These are phyloP conservation scores for Sinapis alba DNA, from an alignment of 441 rosid species.

Conservation along the genomic window DNA sequence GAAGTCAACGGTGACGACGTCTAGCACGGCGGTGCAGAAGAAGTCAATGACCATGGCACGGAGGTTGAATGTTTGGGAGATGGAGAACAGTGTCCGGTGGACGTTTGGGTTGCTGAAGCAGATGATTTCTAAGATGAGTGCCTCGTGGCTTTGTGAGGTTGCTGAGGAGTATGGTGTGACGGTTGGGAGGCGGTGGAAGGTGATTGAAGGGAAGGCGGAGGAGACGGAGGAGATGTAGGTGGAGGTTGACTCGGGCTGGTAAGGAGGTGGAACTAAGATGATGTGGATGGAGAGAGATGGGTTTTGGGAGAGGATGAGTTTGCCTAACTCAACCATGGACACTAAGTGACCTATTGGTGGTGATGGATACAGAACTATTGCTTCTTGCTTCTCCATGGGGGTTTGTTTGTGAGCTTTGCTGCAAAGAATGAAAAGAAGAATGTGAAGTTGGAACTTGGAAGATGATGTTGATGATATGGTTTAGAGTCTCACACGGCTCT, in stretches of 20 bases:
- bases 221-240: slow-evolving; percentile 40
- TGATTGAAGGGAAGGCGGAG: slow-evolving; percentile 44
- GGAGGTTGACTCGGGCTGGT: slow-evolving; percentile 40
- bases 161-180: slow-evolving; percentile 29
- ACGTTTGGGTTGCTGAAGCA: slow-evolving; percentile 45
- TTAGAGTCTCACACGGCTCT: slow-evolving; percentile 1
- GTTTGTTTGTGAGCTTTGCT: neutral
- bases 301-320: slow-evolving; percentile 45
- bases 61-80: slow-evolving; percentile 25
- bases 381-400: slow-evolving; percentile 36
- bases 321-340: slow-evolving; percentile 58
- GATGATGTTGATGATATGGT: neutral
- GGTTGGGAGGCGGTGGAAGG: slow-evolving; percentile 48
- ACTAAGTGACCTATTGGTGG: slow-evolving; percentile 53
- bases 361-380: slow-evolving; percentile 56
- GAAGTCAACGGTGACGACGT: slow-evolving; percentile 38
- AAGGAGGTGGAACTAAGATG: slow-evolving; percentile 41
- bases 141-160: slow-evolving; percentile 34
- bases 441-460: neutral
- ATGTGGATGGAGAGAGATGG: slow-evolving; percentile 42
- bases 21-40: slow-evolving; percentile 45
- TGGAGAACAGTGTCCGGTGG: slow-evolving; percentile 39
- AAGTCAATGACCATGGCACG: slow-evolving; percentile 46
- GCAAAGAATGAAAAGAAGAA: neutral
- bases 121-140: slow-evolving; percentile 40